These are phyloP conservation scores for Aspergillus cavernicola DNA, from an alignment of 495 filamentous ascomycete species.

Conservation along the genomic window DNA sequence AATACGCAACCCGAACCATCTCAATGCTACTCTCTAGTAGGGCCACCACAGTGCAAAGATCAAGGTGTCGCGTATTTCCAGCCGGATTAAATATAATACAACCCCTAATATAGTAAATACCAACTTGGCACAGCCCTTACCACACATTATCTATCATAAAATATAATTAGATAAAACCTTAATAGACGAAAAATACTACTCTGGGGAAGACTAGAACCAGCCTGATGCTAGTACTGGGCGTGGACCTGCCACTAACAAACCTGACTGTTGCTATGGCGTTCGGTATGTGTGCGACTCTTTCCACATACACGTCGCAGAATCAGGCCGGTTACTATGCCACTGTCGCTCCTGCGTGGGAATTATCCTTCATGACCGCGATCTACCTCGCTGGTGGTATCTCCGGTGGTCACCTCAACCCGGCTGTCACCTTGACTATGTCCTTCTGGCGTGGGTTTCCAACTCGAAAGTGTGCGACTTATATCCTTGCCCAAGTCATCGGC, in stretches of 20 bases:
- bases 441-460: slow-evolving; percentile 53
- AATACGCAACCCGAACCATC: neutral
- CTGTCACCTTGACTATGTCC: slow-evolving; percentile 52
- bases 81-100: slow-evolving; percentile 18
- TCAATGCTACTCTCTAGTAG: neutral
- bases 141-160: no score
- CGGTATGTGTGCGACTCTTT: slow-evolving; percentile 21
- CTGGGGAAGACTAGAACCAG: no score
- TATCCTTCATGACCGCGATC: slow-evolving; percentile 51
- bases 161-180: no score
- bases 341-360: slow-evolving; percentile 26
- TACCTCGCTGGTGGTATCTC: slow-evolving; percentile 50
- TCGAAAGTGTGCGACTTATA: slow-evolving; percentile 39
- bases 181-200: no score
- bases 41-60: neutral
- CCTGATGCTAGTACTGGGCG: no score
- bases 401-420: slow-evolving; percentile 56
- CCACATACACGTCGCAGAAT: neutral
- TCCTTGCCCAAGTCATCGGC: slow-evolving; percentile 46
- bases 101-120: slow-evolving; percentile 29
- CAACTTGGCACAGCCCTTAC: no score
- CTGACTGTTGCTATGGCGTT: slow-evolving; percentile 21
- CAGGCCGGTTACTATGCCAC: slow-evolving; percentile 14
- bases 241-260: no score
- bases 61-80: slow-evolving; percentile 12